Conservation (phyloP, 352 stramenopile genomes). For the Albugo candida region DNA sequence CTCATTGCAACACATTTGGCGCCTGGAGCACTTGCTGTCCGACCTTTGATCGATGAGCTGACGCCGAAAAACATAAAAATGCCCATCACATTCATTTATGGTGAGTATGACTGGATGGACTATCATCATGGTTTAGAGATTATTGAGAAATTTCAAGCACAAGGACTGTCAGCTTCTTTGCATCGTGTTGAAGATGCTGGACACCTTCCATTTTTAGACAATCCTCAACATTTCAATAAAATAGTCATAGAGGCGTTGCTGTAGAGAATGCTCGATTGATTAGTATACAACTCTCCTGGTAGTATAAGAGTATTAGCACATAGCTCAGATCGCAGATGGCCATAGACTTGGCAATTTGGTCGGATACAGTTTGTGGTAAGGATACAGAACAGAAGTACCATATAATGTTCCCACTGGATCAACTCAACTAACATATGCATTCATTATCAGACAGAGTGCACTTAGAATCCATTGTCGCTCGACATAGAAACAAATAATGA, state of each 20-base stretch:
- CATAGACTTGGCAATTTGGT: too few relatives aligned
- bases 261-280: too few relatives aligned
- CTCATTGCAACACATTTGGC: slow-evolving; percentile 56
- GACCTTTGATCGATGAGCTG: slow-evolving; percentile 42
- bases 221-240: slow-evolving; percentile 44
- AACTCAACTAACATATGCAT: too few relatives aligned
- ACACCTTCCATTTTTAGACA: slow-evolving; percentile 75
- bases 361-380: too few relatives aligned
- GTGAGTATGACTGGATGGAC: slow-evolving; percentile 76
- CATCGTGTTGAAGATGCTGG: slow-evolving; percentile 37
- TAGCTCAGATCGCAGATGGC: too few relatives aligned
- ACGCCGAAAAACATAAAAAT: slow-evolving; percentile 36
- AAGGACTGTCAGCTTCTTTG: slow-evolving; percentile 19
- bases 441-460: too few relatives aligned
- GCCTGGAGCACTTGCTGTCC: slow-evolving; percentile 39
- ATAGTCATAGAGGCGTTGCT: slow-evolving; percentile 21
- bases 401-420: too few relatives aligned
- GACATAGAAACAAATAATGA: too few relatives aligned
- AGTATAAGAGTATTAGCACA: too few relatives aligned
- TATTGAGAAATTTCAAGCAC: slow-evolving; percentile 27
- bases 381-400: too few relatives aligned
- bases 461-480: too few relatives aligned
- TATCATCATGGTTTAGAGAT: slow-evolving; percentile 40
- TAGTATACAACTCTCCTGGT: too few relatives aligned
- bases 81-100: slow-evolving; percentile 72